Conservation (phyloP, 306 rosid genomes). For the Ochetophila trinervis region DNA sequence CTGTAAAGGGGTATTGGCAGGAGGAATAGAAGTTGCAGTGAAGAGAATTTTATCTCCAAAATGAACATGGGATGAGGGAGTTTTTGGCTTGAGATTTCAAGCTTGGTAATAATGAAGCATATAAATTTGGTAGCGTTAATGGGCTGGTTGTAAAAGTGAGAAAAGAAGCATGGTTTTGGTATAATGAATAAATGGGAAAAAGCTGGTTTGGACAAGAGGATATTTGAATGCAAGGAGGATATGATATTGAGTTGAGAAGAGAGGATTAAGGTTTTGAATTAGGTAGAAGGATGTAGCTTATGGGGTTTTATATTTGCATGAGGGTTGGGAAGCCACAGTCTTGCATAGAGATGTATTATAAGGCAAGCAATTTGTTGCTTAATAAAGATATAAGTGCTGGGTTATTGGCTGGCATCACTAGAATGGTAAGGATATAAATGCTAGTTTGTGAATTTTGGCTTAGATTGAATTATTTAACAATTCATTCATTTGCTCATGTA, state of each 20-base stretch:
- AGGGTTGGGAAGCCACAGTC: constrained; percentile 69
- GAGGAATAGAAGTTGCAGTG: constrained; percentile 59
- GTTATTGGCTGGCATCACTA: constrained; percentile 35
- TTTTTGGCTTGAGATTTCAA: constrained; percentile 68
- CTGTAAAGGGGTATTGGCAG: constrained; percentile 49
- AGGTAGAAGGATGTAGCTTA: constrained; percentile 49
- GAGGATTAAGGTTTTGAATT: constrained; percentile 46
- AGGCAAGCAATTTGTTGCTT: constrained; percentile 60
- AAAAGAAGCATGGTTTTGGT: constrained; percentile 49
- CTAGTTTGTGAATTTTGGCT: constrained; percentile 52
- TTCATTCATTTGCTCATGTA: no score
- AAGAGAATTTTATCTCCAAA: constrained; percentile 45
- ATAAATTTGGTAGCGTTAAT: constrained; percentile 51
- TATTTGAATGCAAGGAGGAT: constrained; percentile 47
- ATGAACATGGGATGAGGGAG: constrained; percentile 52
- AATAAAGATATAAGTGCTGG: constrained; percentile 64
- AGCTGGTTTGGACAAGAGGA: constrained; percentile 56
- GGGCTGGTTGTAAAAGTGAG: constrained; percentile 72
- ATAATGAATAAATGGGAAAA: constrained; percentile 63
- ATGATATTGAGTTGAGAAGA: constrained; percentile 47
- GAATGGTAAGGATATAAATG: constrained; percentile 23
- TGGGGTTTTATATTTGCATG: constrained; percentile 59
- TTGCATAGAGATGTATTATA: constrained; percentile 67
- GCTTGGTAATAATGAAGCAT: constrained; percentile 64
- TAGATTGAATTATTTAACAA: no score